phyloP scores from a whole-genome alignment of 192 early-diverging fungal genomes.

The Chytriomyces confervae region DNA sequence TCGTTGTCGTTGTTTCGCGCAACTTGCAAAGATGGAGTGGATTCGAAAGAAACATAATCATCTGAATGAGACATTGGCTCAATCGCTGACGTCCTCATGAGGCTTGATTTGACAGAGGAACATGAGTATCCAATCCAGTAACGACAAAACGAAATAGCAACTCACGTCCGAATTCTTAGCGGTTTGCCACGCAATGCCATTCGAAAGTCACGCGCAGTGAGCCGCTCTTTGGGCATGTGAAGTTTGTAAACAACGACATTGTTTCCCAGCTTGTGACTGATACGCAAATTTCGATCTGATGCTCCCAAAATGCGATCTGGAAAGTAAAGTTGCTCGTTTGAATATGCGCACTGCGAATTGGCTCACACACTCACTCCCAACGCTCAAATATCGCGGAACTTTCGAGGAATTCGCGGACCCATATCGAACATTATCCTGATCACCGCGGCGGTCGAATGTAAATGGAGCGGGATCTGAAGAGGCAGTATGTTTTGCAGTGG shows the following conservation, averaged over 20 bases:
- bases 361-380: conserved; percentile 10
- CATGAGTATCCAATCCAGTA: background rate
- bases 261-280: conserved; percentile 4
- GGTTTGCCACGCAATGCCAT: conserved; percentile 20
- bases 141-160: background rate
- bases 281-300: conserved; percentile 1
- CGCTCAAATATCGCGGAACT: conserved; percentile 13
- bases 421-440: background rate
- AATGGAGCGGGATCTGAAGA: background rate
- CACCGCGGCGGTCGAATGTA: conserved; percentile 18
- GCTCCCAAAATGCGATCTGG: conserved; percentile 17
- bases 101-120: background rate
- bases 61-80: background rate
- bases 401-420: conserved; percentile 6
- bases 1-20: conserved; percentile 1
- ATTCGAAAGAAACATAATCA: conserved; percentile 12
- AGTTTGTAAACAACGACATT: conserved; percentile 11
- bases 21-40: background rate
- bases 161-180: conserved; percentile 14
- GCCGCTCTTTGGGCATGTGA: background rate
- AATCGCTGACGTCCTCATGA: background rate
- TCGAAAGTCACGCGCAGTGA: conserved; percentile 19
- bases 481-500: background rate
- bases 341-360: background rate
- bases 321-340: background rate